Evolutionary conservation across 2,329 filamentous ascomycete species (phyloP), one percentile per base, ranked within the genome.

Genomic region (Colletotrichum somersetense): DNA sequence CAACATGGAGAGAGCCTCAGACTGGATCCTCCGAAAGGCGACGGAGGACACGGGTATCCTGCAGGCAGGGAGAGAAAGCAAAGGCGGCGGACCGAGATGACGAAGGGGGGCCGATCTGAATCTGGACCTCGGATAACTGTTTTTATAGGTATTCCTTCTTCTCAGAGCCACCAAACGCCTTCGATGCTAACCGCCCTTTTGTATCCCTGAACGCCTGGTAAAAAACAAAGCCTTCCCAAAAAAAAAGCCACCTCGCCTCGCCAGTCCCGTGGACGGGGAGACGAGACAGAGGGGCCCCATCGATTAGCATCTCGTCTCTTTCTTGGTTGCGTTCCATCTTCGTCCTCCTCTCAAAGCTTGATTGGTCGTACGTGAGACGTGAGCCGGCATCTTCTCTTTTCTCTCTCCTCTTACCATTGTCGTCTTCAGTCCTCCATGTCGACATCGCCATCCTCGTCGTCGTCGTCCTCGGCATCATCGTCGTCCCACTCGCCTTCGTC

Each of bases 381-480:
- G 35, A 48, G 35, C 55, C 40, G 55, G 20, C 61, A n/a, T 40
- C 46, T 35, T 56, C 50, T 61, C 23, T 10, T 11, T 16, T 53
- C 40, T 52, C 50, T 64, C 38, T 23, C n/a, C 30, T 40, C 16
- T 52, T 30, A 11, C n/a, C 42, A 44, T 46, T 38, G 26, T 57
- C 10, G 26, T n/a, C 11, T 38, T 71, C 63, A 75, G 55, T 81
- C 80, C 77, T 82, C 81, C 76, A 81, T 78, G 33, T 75, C 79
- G 14, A 77, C 78, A 23, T 74, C 76, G 48, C 76, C 77, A 10
- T 72, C 77, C 65, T 72, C 77, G 63, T 78, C 77, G 1, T 77
- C 78, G n/a, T 74, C 71, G 7, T 75, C 75, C 18, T 65, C 75
- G 35, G 68, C 72, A 12, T 74, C 73, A 18, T 74, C 72, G 42